Evolutionary conservation across 306 rosid species (phyloP).

Genomic region (Vigna reflexopilosa): DNA sequence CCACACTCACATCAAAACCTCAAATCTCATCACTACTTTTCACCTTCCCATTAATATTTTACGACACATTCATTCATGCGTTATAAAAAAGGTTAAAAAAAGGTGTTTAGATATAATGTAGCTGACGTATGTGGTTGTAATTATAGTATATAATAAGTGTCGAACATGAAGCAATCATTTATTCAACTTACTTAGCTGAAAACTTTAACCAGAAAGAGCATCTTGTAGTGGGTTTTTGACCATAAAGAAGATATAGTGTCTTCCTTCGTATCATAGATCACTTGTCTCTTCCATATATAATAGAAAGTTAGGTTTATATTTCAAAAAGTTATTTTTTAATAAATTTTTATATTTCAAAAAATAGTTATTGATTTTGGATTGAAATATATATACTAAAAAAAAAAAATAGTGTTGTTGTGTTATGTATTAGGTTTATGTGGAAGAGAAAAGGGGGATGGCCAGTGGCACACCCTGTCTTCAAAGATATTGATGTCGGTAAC

Average conservation of each 20-base stretch:
- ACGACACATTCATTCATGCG: neutral
- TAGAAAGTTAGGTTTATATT: no score
- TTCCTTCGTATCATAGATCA: no score
- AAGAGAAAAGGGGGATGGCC: constrained; percentile 33
- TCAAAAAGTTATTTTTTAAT: no score
- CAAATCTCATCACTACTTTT: neutral
- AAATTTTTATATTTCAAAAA: no score
- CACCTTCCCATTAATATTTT: neutral
- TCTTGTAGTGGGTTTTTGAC: constrained; percentile 41
- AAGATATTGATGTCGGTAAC: constrained; percentile 56
- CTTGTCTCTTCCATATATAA: no score
- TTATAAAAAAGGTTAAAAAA: neutral
- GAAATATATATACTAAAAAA: no score
- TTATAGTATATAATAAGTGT: neutral
- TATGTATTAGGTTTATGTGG: constrained; percentile 35
- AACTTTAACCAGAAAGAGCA: constrained; percentile 32
- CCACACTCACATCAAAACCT: constrained; percentile 2
- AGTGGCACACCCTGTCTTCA: constrained; percentile 36
- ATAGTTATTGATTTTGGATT: no score
- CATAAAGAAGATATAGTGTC: neutral
- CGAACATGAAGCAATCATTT: constrained; percentile 58
- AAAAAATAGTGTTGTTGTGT: neutral
- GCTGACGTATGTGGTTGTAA: neutral
- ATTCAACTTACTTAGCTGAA: constrained; percentile 22
- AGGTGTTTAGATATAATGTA: neutral